Percentiles rank a stretch among this genome's conserved stretches.
Evolutionary conservation across 2,329 filamentous ascomycete genomes (phyloP).

Genomic region (Fusarium staphyleae): DNA sequence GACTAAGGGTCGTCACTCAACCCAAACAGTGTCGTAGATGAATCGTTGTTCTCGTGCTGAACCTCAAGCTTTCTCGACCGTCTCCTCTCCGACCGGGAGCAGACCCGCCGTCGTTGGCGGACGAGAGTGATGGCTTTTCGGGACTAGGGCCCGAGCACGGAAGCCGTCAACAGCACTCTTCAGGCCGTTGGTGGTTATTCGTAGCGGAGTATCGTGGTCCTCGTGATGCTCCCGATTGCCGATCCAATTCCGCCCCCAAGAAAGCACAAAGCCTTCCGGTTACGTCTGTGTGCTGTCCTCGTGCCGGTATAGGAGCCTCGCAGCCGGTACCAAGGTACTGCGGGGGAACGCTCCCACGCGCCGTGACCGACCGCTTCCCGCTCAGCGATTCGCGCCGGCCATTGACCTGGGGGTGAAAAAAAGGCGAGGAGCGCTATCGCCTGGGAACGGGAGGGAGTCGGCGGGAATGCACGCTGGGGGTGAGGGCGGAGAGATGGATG

Average conservation of each 20-base stretch:
- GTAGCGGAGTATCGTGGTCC: constrained; percentile 8
- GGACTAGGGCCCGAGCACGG: constrained; percentile 7
- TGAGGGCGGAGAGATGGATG: constrained; percentile 11
- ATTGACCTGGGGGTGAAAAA: constrained; percentile 54
- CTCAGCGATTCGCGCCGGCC: constrained; percentile 64
- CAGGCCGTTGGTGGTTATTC: constrained; percentile 8
- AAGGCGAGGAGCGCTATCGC: constrained; percentile 22
- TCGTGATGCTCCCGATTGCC: constrained; percentile 12
- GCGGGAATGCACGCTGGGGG: constrained; percentile 10
- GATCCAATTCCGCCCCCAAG: constrained; percentile 22
- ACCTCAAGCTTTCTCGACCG: neutral
- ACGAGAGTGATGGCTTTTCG: constrained; percentile 15
- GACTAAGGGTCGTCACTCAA: constrained; percentile 6
- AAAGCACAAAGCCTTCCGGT: constrained; percentile 8
- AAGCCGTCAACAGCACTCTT: neutral
- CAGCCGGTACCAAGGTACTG: constrained; percentile 56
- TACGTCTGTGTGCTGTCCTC: constrained; percentile 23
- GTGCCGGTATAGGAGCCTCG: constrained; percentile 38
- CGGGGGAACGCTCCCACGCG: constrained; percentile 67
- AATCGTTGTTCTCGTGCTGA: constrained; percentile 2
- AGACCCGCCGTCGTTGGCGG: constrained; percentile 17
- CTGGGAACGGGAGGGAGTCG: constrained; percentile 17
- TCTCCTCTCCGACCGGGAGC: constrained; percentile 14
- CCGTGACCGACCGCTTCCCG: constrained; percentile 62
- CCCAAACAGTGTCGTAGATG: neutral